Evolutionary conservation across 352 stramenopile species (phyloP).

Genomic region (Peronosclerospora sorghi): DNA sequence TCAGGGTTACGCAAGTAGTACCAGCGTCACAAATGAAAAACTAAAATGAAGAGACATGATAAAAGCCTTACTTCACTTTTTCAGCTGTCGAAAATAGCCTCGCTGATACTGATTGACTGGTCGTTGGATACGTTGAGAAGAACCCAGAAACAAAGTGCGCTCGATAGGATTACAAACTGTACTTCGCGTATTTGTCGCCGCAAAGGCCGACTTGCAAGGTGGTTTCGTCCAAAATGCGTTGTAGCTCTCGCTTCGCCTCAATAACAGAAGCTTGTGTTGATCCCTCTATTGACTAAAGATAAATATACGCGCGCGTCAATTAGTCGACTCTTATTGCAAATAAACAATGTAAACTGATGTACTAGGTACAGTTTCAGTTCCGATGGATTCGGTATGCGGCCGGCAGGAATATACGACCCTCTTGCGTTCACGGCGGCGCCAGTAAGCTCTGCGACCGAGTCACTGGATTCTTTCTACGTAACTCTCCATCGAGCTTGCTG

Average conservation of each 20-base stretch:
- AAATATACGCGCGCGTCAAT: no score
- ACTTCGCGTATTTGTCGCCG: conserved; percentile 83
- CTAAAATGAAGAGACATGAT: conserved; percentile 11
- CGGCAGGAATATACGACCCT: conserved; percentile 81
- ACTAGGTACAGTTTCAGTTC: conserved; percentile 86
- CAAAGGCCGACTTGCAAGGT: conserved; percentile 80
- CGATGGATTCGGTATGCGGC: conserved; percentile 71
- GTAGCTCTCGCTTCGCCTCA: conserved; percentile 67
- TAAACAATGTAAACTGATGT: conserved; percentile 12
- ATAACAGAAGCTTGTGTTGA: conserved; percentile 58
- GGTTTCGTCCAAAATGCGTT: conserved; percentile 84
- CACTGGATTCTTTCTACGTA: conserved; percentile 79
- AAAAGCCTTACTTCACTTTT: no score
- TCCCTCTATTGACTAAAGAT: conserved; percentile 65
- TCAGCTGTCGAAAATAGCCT: no score
- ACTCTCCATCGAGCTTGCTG: conserved; percentile 84
- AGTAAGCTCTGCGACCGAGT: conserved; percentile 82
- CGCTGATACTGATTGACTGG: conserved; percentile 1
- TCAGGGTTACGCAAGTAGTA: conserved; percentile 11
- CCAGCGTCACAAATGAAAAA: conserved; percentile 4
- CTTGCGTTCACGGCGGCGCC: conserved; percentile 81
- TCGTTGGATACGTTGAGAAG: conserved; percentile 4
- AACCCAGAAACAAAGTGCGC: conserved; percentile 7
- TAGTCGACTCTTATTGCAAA: neutral
- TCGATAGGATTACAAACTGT: conserved; percentile 60